Evolutionary conservation across 805 yeast genomes (phyloP).

Genomic region (Metschnikowia henanensis): DNA sequence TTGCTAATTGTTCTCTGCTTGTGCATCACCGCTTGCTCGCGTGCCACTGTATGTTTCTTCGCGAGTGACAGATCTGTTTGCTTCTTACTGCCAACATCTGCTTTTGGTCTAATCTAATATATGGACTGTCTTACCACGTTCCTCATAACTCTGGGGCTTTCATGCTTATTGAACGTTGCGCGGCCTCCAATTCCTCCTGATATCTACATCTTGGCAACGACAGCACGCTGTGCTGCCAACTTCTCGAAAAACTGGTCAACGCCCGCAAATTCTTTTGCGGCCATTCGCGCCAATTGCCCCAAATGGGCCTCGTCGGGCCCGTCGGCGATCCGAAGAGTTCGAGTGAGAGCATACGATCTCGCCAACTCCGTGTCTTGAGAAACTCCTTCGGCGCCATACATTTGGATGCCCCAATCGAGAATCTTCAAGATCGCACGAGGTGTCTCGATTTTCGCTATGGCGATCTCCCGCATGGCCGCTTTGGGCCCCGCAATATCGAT

Average conservation of each 20-base stretch:
- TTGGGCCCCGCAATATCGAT: constrained; percentile 56
- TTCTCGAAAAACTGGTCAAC: constrained; percentile 36
- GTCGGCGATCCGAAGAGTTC: constrained; percentile 64
- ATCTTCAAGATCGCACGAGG: constrained; percentile 54
- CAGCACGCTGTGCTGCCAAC: constrained; percentile 19
- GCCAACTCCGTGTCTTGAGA: constrained; percentile 62
- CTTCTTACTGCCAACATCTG: too few relatives aligned
- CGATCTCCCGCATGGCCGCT: constrained; percentile 53
- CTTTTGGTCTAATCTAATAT: too few relatives aligned
- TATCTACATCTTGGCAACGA: constrained; percentile 29
- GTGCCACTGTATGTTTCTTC: too few relatives aligned
- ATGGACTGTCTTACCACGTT: too few relatives aligned
- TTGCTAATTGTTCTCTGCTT: background rate
- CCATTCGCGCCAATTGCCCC: constrained; percentile 53
- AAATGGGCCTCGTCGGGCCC: constrained; percentile 71
- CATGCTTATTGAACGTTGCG: too few relatives aligned
- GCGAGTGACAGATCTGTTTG: too few relatives aligned
- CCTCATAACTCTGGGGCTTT: too few relatives aligned
- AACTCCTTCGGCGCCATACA: constrained; percentile 65
- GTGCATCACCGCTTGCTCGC: too few relatives aligned
- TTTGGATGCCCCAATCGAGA: constrained; percentile 62
- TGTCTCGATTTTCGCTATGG: constrained; percentile 63
- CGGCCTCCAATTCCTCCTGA: background rate
- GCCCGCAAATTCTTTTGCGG: constrained; percentile 36
- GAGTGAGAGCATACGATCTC: constrained; percentile 47